phyloP scores from a whole-genome alignment of 257 asterid species.

The Linaria vulgaris region DNA sequence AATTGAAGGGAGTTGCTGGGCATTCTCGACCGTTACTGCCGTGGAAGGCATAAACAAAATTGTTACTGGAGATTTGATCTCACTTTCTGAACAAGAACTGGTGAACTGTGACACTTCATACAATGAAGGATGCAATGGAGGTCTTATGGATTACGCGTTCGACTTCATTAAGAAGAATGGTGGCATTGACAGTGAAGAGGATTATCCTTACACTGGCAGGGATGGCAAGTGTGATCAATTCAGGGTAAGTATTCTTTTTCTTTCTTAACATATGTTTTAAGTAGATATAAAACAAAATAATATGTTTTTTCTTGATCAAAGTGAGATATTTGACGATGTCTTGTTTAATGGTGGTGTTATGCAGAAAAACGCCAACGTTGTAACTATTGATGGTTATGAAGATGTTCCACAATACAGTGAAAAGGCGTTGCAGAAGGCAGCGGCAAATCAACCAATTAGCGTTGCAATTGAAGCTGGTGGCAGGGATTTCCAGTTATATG shows the following conservation, averaged over 20 bases:
- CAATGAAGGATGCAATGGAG: constrained; percentile 77
- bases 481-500: constrained; percentile 65
- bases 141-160: constrained; percentile 72
- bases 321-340: no score
- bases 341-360: no score
- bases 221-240: constrained; percentile 72
- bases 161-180: constrained; percentile 50
- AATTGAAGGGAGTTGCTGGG: constrained; percentile 79
- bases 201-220: constrained; percentile 72
- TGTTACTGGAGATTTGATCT: constrained; percentile 59
- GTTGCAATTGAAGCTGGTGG: constrained; percentile 82
- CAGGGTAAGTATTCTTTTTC: constrained; percentile 36
- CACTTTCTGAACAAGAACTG: constrained; percentile 69
- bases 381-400: constrained; percentile 45
- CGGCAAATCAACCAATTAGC: constrained; percentile 73
- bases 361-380: constrained; percentile 23
- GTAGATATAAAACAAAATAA: background rate
- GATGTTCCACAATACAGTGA: constrained; percentile 71
- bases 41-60: constrained; percentile 79
- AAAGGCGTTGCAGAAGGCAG: constrained; percentile 59
- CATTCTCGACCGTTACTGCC: constrained; percentile 77
- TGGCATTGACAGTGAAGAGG: constrained; percentile 71
- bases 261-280: background rate
- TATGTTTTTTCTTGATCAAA: no score
- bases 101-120: constrained; percentile 62